Percentiles rank a stretch among this genome's conserved stretches.
These are phyloP conservation scores for Phytopythium oedochilum DNA, from an alignment of 352 stramenopile species.

Conservation along the genomic window DNA sequence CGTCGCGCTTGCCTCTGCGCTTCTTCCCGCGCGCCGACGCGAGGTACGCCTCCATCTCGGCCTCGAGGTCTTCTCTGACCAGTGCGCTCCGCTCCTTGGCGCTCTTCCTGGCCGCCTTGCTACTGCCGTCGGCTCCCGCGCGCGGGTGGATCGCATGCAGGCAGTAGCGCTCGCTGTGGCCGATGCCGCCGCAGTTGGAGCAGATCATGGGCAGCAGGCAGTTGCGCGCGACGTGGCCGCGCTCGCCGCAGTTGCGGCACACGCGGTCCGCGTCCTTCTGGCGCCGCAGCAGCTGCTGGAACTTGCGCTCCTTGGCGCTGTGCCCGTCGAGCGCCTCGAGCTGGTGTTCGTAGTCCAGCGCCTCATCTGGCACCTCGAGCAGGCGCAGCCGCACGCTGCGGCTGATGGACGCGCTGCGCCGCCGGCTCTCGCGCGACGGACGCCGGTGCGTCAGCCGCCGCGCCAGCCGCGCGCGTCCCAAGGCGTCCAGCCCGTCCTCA, in stretches of 20 bases:
- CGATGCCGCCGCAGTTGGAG: conserved; percentile 71
- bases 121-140: conserved; percentile 12
- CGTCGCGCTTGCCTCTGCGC: conserved; percentile 8
- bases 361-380: conserved; percentile 16
- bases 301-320: conserved; percentile 50
- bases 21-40: conserved; percentile 15
- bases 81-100: conserved; percentile 33
- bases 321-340: conserved; percentile 42
- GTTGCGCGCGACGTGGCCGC: conserved; percentile 56
- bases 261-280: conserved; percentile 54
- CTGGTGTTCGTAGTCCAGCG: conserved; percentile 73
- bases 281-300: conserved; percentile 51
- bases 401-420: conserved; percentile 1
- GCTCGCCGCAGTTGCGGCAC: conserved; percentile 76
- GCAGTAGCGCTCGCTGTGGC: conserved; percentile 50
- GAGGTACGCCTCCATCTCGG: conserved; percentile 59
- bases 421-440: conserved; percentile 1
- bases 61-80: conserved; percentile 53
- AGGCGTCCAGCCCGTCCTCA: not conserved
- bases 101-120: conserved; percentile 10
- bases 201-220: conserved; percentile 75
- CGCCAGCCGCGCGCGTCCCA: conserved; percentile 7
- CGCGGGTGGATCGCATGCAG: conserved; percentile 12
- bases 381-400: conserved; percentile 20
- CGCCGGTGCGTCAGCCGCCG: not conserved